Percentiles rank a stretch among this genome's conserved stretches.
These are phyloP conservation scores for Sclerotinia subarctica DNA, from an alignment of 2,329 filamentous ascomycete species.

Conservation along the genomic window DNA sequence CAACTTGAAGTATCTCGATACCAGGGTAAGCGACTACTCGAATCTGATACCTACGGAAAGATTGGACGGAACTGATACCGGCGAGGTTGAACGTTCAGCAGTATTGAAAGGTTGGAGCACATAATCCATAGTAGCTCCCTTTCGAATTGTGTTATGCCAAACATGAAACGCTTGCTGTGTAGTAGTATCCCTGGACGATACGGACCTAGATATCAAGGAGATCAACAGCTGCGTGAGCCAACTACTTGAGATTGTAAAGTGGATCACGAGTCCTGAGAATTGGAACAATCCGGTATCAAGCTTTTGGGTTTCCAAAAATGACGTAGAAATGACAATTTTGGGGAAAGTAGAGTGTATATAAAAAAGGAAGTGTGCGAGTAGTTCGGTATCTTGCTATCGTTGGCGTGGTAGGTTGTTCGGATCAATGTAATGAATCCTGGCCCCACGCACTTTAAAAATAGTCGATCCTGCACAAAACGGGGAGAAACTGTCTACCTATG, in stretches of 20 bases:
- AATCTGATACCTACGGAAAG: background rate
- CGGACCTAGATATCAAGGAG: background rate
- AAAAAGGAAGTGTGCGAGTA: background rate
- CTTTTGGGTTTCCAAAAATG: conserved; percentile 7
- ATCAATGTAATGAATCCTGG: background rate
- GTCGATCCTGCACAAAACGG: background rate
- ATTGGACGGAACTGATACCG: background rate
- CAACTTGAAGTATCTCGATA: background rate
- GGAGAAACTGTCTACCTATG: background rate
- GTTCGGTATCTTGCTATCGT: background rate
- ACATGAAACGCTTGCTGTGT: background rate
- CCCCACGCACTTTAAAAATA: background rate
- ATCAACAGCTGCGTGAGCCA: conserved; percentile 6
- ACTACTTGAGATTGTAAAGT: conserved; percentile 9
- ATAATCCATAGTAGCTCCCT: background rate
- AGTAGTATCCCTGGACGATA: background rate
- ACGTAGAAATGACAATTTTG: background rate
- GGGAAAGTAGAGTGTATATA: background rate
- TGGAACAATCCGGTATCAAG: conserved; percentile 7
- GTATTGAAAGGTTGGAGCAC: background rate
- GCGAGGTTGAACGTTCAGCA: background rate
- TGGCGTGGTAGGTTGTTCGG: background rate
- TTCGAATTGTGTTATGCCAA: conserved; percentile 3
- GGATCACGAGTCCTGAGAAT: background rate
- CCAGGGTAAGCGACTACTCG: background rate